A percentile compares a stretch with the other conserved stretches of the same genome.
Conservation (phyloP, 1,284 basidiomycete species). For the Cutaneotrichosporon daszewskae region DNA sequence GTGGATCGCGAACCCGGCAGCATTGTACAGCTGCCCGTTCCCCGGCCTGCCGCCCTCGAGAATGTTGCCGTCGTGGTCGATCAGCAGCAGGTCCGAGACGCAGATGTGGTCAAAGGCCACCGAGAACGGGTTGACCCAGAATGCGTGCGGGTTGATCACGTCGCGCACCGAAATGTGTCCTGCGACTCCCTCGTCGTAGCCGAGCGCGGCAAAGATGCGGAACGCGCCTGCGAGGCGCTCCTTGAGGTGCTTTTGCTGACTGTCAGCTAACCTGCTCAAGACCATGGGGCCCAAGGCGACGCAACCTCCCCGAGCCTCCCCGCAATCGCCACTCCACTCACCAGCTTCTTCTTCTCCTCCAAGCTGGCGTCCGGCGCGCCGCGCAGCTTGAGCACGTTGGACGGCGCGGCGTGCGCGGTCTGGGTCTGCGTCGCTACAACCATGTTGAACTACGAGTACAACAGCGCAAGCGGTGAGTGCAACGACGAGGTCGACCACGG, state of each 20-base stretch:
- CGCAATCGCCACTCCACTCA: no score
- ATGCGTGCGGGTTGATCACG: conserved; percentile 28
- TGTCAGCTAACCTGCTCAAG: not conserved
- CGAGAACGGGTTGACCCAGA: conserved; percentile 57
- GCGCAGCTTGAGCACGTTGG: not conserved
- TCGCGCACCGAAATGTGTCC: conserved; percentile 63
- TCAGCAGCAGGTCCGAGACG: conserved; percentile 51
- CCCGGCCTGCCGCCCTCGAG: conserved; percentile 46
- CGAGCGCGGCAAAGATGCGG: conserved; percentile 50
- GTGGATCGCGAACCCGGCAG: conserved; percentile 54
- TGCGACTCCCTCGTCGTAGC: conserved; percentile 59
- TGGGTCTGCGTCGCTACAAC: not conserved
- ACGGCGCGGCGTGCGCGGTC: not conserved
- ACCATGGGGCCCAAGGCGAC: no score
- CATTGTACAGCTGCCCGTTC: conserved; percentile 44
- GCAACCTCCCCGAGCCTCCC: no score
- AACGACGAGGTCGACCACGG: no score
- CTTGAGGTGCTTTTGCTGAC: conserved; percentile 53
- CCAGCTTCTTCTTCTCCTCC: conserved; percentile 44
- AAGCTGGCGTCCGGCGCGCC: not conserved
- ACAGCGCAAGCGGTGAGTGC: no score
- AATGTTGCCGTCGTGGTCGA: conserved; percentile 54
- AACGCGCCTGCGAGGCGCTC: conserved; percentile 50
- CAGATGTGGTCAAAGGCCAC: conserved; percentile 50
- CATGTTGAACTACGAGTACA: no score